A percentile compares a stretch with the other conserved stretches of the same genome.
Evolutionary conservation across 2,329 filamentous ascomycete genomes (phyloP).

Genomic region (Stachybotrys chlorohalonatus): DNA sequence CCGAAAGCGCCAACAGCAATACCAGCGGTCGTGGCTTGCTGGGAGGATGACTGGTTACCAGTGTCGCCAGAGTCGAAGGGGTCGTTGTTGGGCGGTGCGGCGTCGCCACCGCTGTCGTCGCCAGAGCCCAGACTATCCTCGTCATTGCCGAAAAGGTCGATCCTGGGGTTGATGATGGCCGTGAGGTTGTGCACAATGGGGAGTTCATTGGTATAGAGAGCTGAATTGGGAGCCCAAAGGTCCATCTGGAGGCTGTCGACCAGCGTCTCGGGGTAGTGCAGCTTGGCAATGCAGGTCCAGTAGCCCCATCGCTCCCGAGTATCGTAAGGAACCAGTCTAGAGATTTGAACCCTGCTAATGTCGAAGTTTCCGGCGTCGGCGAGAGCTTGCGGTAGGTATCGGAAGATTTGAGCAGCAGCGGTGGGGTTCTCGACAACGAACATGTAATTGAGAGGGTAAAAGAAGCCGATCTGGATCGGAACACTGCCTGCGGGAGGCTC

Average conservation of each 20-base stretch:
- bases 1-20: slow-evolving; percentile 70
- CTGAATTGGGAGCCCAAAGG: slow-evolving; percentile 62
- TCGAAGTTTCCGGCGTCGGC: slow-evolving; percentile 52
- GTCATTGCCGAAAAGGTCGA: slow-evolving; percentile 31
- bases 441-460: slow-evolving; percentile 69
- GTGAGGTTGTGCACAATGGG: slow-evolving; percentile 64
- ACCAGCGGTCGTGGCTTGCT: slow-evolving; percentile 54
- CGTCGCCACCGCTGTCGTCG: slow-evolving; percentile 17
- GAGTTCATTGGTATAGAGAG: slow-evolving; percentile 63
- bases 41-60: slow-evolving; percentile 45
- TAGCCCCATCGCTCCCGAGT: slow-evolving; percentile 61
- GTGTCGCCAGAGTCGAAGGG: slow-evolving; percentile 32
- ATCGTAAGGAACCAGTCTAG: slow-evolving; percentile 67
- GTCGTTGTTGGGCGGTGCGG: slow-evolving; percentile 27
- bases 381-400: slow-evolving; percentile 64
- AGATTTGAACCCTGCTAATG: slow-evolving; percentile 51
- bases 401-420: slow-evolving; percentile 79
- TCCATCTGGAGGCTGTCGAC: slow-evolving; percentile 60
- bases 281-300: slow-evolving; percentile 63
- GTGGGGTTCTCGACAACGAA: slow-evolving; percentile 66
- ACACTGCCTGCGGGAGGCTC: slow-evolving; percentile 52
- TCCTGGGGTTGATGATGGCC: slow-evolving; percentile 72
- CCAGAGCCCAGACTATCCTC: slow-evolving; percentile 28
- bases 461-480: slow-evolving; percentile 78
- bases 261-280: slow-evolving; percentile 64